Evolutionary conservation across 331 rosid species (phyloP), one percentile per base, ranked within the genome.

Genomic region (Acacia concinna): DNA sequence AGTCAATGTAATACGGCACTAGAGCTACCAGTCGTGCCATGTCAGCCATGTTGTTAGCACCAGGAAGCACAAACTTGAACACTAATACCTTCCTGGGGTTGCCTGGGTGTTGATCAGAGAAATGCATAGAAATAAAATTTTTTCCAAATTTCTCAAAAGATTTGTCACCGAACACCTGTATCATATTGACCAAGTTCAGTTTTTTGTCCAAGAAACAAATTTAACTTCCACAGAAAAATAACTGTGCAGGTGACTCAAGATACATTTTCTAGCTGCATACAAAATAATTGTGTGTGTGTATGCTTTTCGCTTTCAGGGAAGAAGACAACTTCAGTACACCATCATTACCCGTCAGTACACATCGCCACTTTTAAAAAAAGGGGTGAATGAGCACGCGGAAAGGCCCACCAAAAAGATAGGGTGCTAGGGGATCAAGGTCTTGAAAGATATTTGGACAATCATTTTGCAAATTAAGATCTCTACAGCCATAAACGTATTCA

Each of bases 91-190:
- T 96, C 90, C 80, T 90, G 86, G 86, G 92, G 12, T 80, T 66
- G 69, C 97, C 98, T 1, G 85, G 83, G 67, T 86, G 91, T 79
- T 96, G 93, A 84, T 96, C 98, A 0, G 99, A 91, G 85, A 96
- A 93, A 84, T 96, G 99, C 85, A 96, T 74, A 25, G 92, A 93
- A 81, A 96, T 89, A 84, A 96, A 91, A 72, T 85, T 82, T 88
- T 89, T 96, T 83, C 99, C 97, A 64, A 80, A 88, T 84, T 96
- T 93, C 84, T 90, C 92, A 71, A 85, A 93, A 79, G 93, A 90
- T 84, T 90, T 96, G 10, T 93, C 98, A 46, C 99, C 97, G 62
- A 91, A 93, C 81, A 96, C 98, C 98, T 93, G 91, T 86, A 83
- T 68, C 34, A 75, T 81, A 66, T 44, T 71, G 43, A 35, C 34